Conservation (phyloP, 169 alveolate species). For the Plasmodium coatneyi region DNA sequence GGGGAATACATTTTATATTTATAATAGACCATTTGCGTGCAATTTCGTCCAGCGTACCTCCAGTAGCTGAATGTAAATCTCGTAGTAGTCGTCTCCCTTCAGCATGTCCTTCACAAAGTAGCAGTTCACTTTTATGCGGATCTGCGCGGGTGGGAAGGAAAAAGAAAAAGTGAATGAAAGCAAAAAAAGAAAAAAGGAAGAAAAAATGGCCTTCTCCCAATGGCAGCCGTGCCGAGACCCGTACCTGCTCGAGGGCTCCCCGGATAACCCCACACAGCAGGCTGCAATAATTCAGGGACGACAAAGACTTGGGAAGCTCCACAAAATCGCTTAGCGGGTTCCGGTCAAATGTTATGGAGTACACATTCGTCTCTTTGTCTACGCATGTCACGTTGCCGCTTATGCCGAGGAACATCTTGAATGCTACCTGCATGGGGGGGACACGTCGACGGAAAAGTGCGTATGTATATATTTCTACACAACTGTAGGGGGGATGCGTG, state of each 20-base stretch:
- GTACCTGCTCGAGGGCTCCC: constrained; percentile 87
- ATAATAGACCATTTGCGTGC: neutral
- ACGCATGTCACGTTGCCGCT: constrained; percentile 81
- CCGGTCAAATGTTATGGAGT: constrained; percentile 80
- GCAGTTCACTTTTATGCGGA: constrained; percentile 83
- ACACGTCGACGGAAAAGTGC: neutral
- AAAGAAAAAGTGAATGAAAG: neutral
- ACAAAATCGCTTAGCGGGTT: constrained; percentile 87
- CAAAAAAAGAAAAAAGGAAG: neutral
- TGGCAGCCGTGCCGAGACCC: neutral
- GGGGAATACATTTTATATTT: neutral
- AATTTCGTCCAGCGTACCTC: constrained; percentile 71
- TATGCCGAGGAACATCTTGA: constrained; percentile 87
- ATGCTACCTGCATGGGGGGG: constrained; percentile 77
- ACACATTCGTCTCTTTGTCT: constrained; percentile 78
- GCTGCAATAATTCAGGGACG: constrained; percentile 81
- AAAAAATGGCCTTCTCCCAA: neutral
- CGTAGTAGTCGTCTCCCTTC: constrained; percentile 84
- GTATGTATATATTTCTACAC: neutral
- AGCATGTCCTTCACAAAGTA: constrained; percentile 86
- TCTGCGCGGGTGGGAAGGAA: constrained; percentile 30
- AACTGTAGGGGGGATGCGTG: neutral
- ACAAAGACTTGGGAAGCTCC: constrained; percentile 81
- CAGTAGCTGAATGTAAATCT: constrained; percentile 79
- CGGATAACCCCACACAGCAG: constrained; percentile 83